Base-by-base conservation (phyloP, 306 rosid species). In the Nissolia schottii region DNA sequence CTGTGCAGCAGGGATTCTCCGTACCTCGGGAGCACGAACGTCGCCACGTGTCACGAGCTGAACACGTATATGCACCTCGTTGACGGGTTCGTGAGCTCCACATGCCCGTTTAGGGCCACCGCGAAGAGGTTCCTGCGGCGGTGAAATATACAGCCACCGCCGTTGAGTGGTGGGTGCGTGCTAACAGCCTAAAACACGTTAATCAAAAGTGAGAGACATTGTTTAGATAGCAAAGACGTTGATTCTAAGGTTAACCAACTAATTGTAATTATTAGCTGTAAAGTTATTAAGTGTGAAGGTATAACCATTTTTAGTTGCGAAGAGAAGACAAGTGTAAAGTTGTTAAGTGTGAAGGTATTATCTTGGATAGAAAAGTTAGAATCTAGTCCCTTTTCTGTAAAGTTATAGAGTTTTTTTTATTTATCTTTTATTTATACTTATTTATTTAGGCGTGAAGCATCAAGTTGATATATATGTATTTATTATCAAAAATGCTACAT, bases 21-120 rank as follows among this genome's bases (percentile, higher is more conserved):
- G 59, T 72, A 84, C 59, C 54, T 85, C 15, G 81, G 48, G 22
- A 61, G 70, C 29, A 78, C 46, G 2, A 81, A 89, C 45, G 70
- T 84, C 1, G 92, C 85, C 45, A 84, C 85, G 49, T 83, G 91
- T 84, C 97, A 92, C 37, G 88, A 89, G 7, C 80, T 89, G 40
- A 80, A 74, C 60, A 92, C 96, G 0, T 92, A 92, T 35, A 66
- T 92, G 18, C 96, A 87, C 66, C 70, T 92, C 1, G 84, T 92
- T 1, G 86, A 89, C 6, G 85, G 83, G 5, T 87, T 85, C 60
- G 87, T 79, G 12, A 87, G 88, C 78, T 79, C 90, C 71, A 77
- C 82, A 4, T 85, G 92, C 67, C 92, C 96, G 1, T 87, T 80
- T 18, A 64, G 77, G 50, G 76, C 84, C 74, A 68, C 88, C 0